A percentile compares a stretch with the other conserved stretches of the same genome.
Evolutionary conservation across 2,329 filamentous ascomycete genomes (phyloP).

Genomic region (Scleromitrula shiraiana): DNA sequence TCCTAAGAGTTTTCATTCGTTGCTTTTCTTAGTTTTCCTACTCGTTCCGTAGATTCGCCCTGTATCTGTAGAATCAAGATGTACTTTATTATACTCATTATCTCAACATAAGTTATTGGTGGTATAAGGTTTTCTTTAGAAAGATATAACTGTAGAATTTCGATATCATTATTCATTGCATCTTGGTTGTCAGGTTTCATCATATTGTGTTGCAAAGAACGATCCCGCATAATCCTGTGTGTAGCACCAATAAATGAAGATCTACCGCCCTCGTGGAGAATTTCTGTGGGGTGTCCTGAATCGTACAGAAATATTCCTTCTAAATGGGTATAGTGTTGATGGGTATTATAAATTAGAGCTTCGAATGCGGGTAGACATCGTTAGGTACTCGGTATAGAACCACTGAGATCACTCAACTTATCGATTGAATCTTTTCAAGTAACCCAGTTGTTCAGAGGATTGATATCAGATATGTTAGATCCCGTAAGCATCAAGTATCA

Average conservation of each 20-base stretch:
- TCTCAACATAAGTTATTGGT: not conserved
- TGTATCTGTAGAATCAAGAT: constrained; percentile 22
- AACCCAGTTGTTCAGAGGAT: no score
- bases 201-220: not conserved
- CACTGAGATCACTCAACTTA: no score
- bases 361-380: no score
- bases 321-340: no score
- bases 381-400: no score
- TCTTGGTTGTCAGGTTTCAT: no score
- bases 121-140: not conserved
- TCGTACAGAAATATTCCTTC: no score
- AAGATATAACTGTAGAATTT: not conserved
- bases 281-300: not conserved
- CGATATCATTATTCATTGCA: no score
- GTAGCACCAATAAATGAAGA: constrained; percentile 2
- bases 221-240: not conserved
- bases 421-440: no score
- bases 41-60: constrained; percentile 16
- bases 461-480: no score
- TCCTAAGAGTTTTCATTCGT: constrained; percentile 16
- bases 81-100: constrained; percentile 9
- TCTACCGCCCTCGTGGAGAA: not conserved
- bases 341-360: no score
- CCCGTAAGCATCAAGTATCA: no score
- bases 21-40: constrained; percentile 9